These are phyloP conservation scores for Halophytophthora batemanensis DNA, from an alignment of 352 stramenopile genomes.

Conservation along the genomic window DNA sequence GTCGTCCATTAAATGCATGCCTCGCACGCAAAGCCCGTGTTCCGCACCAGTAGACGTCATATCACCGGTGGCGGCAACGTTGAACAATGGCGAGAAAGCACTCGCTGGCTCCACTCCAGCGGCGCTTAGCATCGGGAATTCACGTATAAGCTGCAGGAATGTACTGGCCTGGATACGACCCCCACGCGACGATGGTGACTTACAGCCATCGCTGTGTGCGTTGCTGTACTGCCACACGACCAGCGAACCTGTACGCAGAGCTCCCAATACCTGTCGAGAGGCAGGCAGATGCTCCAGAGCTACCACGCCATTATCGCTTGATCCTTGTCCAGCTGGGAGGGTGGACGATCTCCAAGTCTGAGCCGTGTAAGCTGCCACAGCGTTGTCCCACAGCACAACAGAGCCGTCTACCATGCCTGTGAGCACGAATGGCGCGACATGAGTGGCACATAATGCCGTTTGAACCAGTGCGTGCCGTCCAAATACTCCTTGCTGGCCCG, in stretches of 20 bases:
- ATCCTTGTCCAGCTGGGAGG: background rate
- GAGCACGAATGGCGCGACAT: conserved; percentile 43
- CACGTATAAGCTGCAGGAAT: conserved; percentile 32
- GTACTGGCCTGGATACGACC: conserved; percentile 20
- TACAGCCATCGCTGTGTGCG: conserved; percentile 2
- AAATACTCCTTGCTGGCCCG: conserved; percentile 59
- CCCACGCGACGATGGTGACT: background rate
- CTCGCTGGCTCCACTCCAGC: conserved; percentile 1
- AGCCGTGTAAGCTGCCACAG: conserved; percentile 43
- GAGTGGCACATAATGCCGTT: conserved; percentile 40
- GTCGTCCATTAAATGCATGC: conserved; percentile 23
- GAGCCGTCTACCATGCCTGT: conserved; percentile 48
- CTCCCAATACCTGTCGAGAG: conserved; percentile 41
- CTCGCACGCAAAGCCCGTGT: conserved; percentile 10
- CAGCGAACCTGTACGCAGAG: conserved; percentile 31
- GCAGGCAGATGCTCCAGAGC: conserved; percentile 32
- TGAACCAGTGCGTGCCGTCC: conserved; percentile 56
- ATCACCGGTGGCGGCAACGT: background rate
- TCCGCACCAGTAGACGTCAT: background rate
- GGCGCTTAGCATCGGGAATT: conserved; percentile 15
- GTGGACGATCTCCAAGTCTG: conserved; percentile 2
- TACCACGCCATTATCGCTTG: conserved; percentile 20
- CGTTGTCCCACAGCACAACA: conserved; percentile 57
- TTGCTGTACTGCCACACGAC: conserved; percentile 30
- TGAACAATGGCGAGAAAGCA: conserved; percentile 9